Conservation (phyloP, 1,284 basidiomycete genomes). For the Chalciporus sp. region DNA sequence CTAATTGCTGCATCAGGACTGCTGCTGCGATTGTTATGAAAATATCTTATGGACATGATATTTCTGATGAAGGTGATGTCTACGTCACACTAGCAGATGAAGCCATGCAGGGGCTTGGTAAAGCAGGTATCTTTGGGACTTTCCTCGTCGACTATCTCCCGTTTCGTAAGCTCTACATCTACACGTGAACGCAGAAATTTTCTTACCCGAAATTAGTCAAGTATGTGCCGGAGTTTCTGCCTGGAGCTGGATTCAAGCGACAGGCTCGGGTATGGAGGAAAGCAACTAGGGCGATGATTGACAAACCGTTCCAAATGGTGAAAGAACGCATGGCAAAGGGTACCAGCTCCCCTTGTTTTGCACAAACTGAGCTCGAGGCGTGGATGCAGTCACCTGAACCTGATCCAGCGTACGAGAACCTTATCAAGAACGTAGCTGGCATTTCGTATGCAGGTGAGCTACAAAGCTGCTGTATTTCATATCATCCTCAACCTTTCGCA, state of each 20-base stretch:
- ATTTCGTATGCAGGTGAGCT: slow-evolving; percentile 43
- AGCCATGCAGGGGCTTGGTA: slow-evolving; percentile 37
- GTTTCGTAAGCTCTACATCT: slow-evolving; percentile 20
- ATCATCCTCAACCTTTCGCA: slow-evolving; percentile 6
- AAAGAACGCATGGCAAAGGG: slow-evolving; percentile 40
- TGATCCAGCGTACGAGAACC: slow-evolving; percentile 33
- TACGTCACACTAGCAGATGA: slow-evolving; percentile 48
- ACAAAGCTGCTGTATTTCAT: background rate
- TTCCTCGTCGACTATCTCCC: slow-evolving; percentile 41
- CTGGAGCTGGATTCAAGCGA: slow-evolving; percentile 41
- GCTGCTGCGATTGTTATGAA: slow-evolving; percentile 43
- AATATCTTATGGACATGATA: slow-evolving; percentile 42
- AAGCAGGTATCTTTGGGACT: slow-evolving; percentile 44
- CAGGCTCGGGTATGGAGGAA: slow-evolving; percentile 43
- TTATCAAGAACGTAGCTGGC: slow-evolving; percentile 46
- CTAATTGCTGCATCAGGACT: slow-evolving; percentile 21
- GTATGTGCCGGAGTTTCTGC: slow-evolving; percentile 42
- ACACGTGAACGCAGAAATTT: background rate
- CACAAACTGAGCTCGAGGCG: slow-evolving; percentile 39
- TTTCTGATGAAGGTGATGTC: slow-evolving; percentile 41
- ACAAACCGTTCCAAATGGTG: slow-evolving; percentile 43
- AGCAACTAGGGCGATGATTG: slow-evolving; percentile 40
- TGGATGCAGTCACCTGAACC: slow-evolving; percentile 27
- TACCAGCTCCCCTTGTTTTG: slow-evolving; percentile 36
- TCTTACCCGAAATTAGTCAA: slow-evolving; percentile 34